A percentile compares a stretch with the other conserved stretches of the same genome.
These are phyloP conservation scores for Endoconidiophora polonica DNA, from an alignment of 2,329 filamentous ascomycete genomes.

Conservation along the genomic window DNA sequence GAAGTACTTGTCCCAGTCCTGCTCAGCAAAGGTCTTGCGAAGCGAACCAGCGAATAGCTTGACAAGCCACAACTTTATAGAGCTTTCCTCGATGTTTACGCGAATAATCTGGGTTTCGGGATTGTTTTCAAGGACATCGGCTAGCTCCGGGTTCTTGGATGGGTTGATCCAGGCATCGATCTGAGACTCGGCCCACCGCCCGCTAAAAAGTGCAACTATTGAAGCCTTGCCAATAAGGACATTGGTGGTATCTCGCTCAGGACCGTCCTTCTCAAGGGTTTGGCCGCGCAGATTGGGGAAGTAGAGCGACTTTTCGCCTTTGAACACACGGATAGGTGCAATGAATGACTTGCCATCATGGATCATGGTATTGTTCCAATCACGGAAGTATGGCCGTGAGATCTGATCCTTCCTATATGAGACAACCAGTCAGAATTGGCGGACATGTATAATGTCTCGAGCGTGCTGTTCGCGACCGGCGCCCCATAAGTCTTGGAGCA, in stretches of 20 bases:
- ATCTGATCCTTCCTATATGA: slow-evolving; percentile 50
- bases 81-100: slow-evolving; percentile 77
- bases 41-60: slow-evolving; percentile 38
- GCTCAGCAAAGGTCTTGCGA: slow-evolving; percentile 30
- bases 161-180: slow-evolving; percentile 51
- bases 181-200: slow-evolving; percentile 73
- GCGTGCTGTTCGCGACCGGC: too few species aligned
- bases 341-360: slow-evolving; percentile 88
- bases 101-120: slow-evolving; percentile 58
- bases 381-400: slow-evolving; percentile 81
- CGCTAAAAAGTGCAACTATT: slow-evolving; percentile 67
- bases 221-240: slow-evolving; percentile 56
- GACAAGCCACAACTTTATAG: slow-evolving; percentile 44
- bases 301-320: slow-evolving; percentile 64
- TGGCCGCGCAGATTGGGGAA: slow-evolving; percentile 82
- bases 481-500: too few species aligned
- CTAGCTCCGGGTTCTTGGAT: slow-evolving; percentile 52
- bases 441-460: not conserved
- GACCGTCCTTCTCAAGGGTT: slow-evolving; percentile 47
- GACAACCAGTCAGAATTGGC: not conserved
- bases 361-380: slow-evolving; percentile 71
- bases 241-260: slow-evolving; percentile 53
- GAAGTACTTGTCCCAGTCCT: slow-evolving; percentile 45
- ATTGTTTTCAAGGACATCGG: slow-evolving; percentile 38
- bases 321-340: slow-evolving; percentile 71